A percentile compares a stretch with the other conserved stretches of the same genome.
Conservation (phyloP, 2,329 filamentous ascomycete genomes). For the Trichoderma arundinaceum region DNA sequence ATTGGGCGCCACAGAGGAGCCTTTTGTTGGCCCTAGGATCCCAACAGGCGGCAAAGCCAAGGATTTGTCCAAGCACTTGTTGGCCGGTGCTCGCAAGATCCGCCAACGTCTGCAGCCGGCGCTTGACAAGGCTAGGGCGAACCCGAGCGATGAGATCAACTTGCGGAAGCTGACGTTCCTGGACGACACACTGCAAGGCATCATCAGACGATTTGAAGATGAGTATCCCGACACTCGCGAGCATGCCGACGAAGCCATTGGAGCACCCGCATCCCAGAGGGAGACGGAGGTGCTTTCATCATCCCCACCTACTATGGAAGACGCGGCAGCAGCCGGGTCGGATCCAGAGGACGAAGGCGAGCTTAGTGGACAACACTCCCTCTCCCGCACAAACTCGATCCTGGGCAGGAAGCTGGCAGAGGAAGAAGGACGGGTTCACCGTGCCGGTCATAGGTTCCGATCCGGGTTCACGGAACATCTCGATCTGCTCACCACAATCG, state of each 20-base stretch:
- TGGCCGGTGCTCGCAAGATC: slow-evolving; percentile 89
- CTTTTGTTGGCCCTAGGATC: slow-evolving; percentile 43
- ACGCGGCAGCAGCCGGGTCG: slow-evolving; percentile 48
- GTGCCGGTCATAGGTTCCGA: slow-evolving; percentile 63
- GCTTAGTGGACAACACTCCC: slow-evolving; percentile 47
- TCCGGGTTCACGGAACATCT: slow-evolving; percentile 59
- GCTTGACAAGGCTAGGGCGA: slow-evolving; percentile 73
- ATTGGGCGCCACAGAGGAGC: slow-evolving; percentile 48
- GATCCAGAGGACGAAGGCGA: slow-evolving; percentile 58
- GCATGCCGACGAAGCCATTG: slow-evolving; percentile 24
- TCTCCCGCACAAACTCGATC: slow-evolving; percentile 60
- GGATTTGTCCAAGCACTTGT: slow-evolving; percentile 89
- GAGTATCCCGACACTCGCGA: slow-evolving; percentile 88
- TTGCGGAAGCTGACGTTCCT: slow-evolving; percentile 87
- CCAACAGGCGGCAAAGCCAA: slow-evolving; percentile 69
- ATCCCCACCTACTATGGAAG: slow-evolving; percentile 42
- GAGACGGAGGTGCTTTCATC: slow-evolving; percentile 36
- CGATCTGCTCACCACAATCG: slow-evolving; percentile 54
- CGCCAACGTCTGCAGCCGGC: slow-evolving; percentile 81
- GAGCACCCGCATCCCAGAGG: slow-evolving; percentile 29
- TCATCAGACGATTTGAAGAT: slow-evolving; percentile 94
- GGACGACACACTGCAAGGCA: slow-evolving; percentile 83
- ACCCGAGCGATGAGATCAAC: slow-evolving; percentile 72
- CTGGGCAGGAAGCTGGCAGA: slow-evolving; percentile 60
- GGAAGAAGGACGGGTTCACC: slow-evolving; percentile 62